Percentiles rank a stretch among this genome's conserved stretches.
phyloP scores from a whole-genome alignment of 1,284 basidiomycete genomes.

The Rhodotorula sp. region DNA sequence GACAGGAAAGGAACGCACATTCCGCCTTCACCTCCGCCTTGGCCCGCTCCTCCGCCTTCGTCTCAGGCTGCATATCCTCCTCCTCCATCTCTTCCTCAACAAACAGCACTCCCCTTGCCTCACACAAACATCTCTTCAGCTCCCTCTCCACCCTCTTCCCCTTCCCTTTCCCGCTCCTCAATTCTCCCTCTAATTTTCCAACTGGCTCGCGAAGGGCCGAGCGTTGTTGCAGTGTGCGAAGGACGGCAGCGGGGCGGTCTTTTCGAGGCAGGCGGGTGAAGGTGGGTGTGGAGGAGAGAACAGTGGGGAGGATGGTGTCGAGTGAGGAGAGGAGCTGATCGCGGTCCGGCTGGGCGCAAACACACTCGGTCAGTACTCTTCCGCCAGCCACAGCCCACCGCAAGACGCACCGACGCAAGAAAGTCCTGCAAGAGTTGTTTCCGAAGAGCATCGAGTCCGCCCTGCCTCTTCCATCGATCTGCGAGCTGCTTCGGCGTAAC shows the following conservation, averaged over 20 bases:
- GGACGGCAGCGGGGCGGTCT: constrained; percentile 9
- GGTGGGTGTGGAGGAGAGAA: constrained; percentile 7
- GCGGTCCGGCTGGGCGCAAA: constrained; percentile 11
- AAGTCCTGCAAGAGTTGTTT: constrained; percentile 24
- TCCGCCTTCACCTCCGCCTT: not conserved
- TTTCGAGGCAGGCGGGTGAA: constrained; percentile 4
- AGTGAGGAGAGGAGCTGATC: constrained; percentile 17
- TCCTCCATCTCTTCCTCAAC: not conserved
- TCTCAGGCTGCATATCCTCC: not conserved
- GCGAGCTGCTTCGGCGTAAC: constrained; percentile 22
- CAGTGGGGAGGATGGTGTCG: constrained; percentile 19
- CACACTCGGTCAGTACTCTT: not conserved
- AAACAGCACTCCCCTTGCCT: not conserved
- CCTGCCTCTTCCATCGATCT: constrained; percentile 14
- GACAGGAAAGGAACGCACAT: not conserved
- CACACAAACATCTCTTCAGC: not conserved
- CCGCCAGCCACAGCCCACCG: no score
- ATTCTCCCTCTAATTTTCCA: not conserved
- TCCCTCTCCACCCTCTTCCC: constrained; percentile 3
- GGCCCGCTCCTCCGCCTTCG: not conserved
- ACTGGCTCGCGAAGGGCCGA: not conserved
- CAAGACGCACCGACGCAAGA: constrained; percentile 20
- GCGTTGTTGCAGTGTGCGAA: constrained; percentile 6
- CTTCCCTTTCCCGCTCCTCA: not conserved
- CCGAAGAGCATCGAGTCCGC: constrained; percentile 27